Percentiles rank a stretch among this genome's conserved stretches.
Evolutionary conservation across 1,284 basidiomycete genomes (phyloP).

Genomic region (Exobasidium cylindrosporum): DNA sequence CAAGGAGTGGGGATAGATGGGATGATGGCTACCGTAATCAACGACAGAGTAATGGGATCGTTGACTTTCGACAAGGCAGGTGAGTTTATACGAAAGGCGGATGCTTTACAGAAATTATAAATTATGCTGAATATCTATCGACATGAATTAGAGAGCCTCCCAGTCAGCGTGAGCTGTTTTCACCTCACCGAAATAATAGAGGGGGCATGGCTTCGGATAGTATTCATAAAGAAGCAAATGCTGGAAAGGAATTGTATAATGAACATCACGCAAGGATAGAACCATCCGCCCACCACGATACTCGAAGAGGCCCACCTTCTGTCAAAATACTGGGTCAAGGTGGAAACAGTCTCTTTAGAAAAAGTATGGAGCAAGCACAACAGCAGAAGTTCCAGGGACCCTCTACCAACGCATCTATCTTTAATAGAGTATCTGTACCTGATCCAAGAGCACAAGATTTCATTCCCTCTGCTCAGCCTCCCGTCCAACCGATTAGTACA

Average conservation of each 20-base stretch:
- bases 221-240: background rate
- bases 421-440: conserved; percentile 43
- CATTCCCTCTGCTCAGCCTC: conserved; percentile 22
- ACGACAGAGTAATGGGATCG: too few relatives aligned
- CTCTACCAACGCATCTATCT: conserved; percentile 27
- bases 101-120: too few relatives aligned
- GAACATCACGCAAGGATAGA: too few relatives aligned
- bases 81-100: too few relatives aligned
- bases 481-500: background rate
- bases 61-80: too few relatives aligned
- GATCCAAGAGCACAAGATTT: conserved; percentile 47
- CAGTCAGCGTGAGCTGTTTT: conserved; percentile 8
- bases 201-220: background rate
- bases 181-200: background rate
- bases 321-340: conserved; percentile 2
- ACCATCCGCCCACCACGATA: too few relatives aligned
- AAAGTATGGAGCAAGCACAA: conserved; percentile 3
- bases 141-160: conserved; percentile 4
- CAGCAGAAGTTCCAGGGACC: background rate
- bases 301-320: background rate
- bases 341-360: background rate
- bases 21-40: too few relatives aligned
- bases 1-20: too few relatives aligned
- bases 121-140: too few relatives aligned
- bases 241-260: too few relatives aligned